phyloP scores from a whole-genome alignment of 2,329 filamentous ascomycete species.

The Exophiala mesophila region DNA sequence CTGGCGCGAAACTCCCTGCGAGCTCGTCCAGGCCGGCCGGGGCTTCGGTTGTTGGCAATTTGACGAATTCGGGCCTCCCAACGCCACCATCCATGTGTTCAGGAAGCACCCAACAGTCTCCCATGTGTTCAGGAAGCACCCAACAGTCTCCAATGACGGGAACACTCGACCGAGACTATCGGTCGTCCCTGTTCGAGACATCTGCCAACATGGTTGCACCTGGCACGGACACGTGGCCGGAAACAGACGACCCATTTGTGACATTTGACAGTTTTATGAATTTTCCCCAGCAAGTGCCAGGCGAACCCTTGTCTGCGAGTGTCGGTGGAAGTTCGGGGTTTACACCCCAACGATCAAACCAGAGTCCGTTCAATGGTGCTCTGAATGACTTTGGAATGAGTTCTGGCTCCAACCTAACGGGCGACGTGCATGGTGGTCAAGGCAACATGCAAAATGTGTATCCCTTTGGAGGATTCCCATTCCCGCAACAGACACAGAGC shows the following conservation, averaged over 20 bases:
- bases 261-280: constrained; percentile 28
- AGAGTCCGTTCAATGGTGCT: constrained; percentile 15
- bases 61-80: constrained; percentile 19
- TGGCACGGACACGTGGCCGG: constrained; percentile 17
- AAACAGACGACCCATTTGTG: constrained; percentile 25
- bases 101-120: constrained; percentile 21
- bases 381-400: constrained; percentile 11
- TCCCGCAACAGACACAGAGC: constrained; percentile 5
- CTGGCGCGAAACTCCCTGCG: constrained; percentile 3
- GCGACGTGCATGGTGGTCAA: constrained; percentile 2
- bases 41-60: constrained; percentile 3
- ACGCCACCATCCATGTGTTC: constrained; percentile 24
- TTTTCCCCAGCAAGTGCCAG: constrained; percentile 16
- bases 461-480: constrained; percentile 17
- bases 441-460: constrained; percentile 2
- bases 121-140: constrained; percentile 17
- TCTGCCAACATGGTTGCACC: constrained; percentile 14
- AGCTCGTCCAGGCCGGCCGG: no score
- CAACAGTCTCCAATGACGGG: constrained; percentile 23
- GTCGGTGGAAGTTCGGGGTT: constrained; percentile 13
- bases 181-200: constrained; percentile 13
- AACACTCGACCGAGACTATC: constrained; percentile 12
- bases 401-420: constrained; percentile 2
- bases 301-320: constrained; percentile 17
- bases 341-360: constrained; percentile 18